Evolutionary conservation across 805 yeast genomes (phyloP), one percentile per base, ranked within the genome.

Genomic region (Citeromyces matritensis): DNA sequence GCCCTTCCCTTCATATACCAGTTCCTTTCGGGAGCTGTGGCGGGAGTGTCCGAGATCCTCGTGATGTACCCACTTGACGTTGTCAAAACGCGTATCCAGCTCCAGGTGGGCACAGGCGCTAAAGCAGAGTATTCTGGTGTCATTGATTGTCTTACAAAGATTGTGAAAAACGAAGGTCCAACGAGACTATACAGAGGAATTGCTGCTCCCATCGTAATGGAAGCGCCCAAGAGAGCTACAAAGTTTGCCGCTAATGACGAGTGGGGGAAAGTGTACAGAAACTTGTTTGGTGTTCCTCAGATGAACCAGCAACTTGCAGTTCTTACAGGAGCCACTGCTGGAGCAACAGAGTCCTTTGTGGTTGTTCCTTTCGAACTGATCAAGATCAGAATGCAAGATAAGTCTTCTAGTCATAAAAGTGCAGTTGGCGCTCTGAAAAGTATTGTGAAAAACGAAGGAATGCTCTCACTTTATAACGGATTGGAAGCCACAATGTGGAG

Each of bases 221-320:
- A 91, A 57, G 98, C 97, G 9, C 98, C 98, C 41, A 91, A 91
- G 65, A 75, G 99, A 63, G 98, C 98, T 27, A 86, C 95, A 42
- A 91, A 91, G 57, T 91, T 91, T 52, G 96, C 97, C 32, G 95
- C 96, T 39, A 91, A 91, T 52, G 98, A 91, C 52, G 93, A 84
- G 54, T 91, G 94, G 79, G 88, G 94, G 33, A 78, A 78, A 54
- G 55, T 85, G 42, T 88, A 85, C 67, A 71, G 72, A 42, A 62
- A 63, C 21, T 51, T 59, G 13, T 84, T 86, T 51, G 94, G 83
- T 32, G 65, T 80, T 29, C 53, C 63, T 6, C 54, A 68, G 39
- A 68, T 80, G 71, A 81, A 63, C 39, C 97, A 88, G 58, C 73
- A 80, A 6, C 61, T 91, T 48, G 84, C 96, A 3, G 62, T 91